A percentile compares a stretch with the other conserved stretches of the same genome.
Evolutionary conservation across 2,329 filamentous ascomycete species (phyloP).

Genomic region (Colletotrichum kahawae): DNA sequence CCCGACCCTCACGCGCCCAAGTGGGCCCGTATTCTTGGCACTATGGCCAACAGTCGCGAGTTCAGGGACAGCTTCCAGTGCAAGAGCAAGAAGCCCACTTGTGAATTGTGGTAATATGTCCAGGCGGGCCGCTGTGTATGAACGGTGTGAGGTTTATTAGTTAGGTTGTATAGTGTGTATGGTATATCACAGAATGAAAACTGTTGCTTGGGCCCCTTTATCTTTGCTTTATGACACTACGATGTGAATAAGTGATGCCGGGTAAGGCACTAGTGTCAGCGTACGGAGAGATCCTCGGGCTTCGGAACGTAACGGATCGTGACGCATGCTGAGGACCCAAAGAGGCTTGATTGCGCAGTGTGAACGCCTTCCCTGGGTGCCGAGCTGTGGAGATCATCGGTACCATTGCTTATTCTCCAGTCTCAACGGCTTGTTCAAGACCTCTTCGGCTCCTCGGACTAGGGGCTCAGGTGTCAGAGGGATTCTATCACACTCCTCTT

Average conservation of each 20-base stretch:
- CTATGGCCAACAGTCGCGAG: slow-evolving; percentile 69
- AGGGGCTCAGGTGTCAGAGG: not conserved
- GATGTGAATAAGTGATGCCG: not conserved
- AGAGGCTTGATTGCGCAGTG: not conserved
- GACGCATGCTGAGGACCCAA: not conserved
- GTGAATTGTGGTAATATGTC: slow-evolving; percentile 17
- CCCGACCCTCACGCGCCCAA: slow-evolving; percentile 71
- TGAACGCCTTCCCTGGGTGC: not conserved
- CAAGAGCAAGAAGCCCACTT: slow-evolving; percentile 50
- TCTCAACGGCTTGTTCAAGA: not conserved
- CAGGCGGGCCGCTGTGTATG: not conserved
- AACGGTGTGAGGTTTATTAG: not conserved
- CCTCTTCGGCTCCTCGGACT: not conserved
- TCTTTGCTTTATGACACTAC: not conserved
- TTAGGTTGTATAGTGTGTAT: not conserved
- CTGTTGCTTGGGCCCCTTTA: not conserved
- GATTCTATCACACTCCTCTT: not conserved
- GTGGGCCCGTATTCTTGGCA: slow-evolving; percentile 64
- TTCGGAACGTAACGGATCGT: not conserved
- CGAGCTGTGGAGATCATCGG: not conserved
- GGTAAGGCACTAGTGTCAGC: not conserved
- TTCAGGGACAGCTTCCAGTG: slow-evolving; percentile 74
- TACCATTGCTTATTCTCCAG: not conserved
- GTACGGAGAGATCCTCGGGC: not conserved
- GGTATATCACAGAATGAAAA: not conserved